Evolutionary conservation across 495 filamentous ascomycete species (phyloP), one percentile per base, ranked within the genome.

Genomic region (Recurvomyces mirabilis): DNA sequence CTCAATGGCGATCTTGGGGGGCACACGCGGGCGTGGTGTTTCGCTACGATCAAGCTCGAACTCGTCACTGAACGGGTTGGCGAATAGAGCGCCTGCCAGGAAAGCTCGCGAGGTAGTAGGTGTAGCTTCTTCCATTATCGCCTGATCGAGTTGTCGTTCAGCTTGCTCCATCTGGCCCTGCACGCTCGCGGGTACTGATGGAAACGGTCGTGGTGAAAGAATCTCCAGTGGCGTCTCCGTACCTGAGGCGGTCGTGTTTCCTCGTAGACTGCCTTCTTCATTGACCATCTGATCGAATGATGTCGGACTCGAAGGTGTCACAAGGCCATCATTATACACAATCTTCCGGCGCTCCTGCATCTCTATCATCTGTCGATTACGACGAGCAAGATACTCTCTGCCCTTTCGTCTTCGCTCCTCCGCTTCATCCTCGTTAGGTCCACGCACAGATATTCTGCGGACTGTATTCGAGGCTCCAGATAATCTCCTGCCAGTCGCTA

Each of bases 221-320:
- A 36, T 36, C 6, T 7, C 17, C 20, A 43, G 26, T 6, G 48
- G 48, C 17, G 45, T 42, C 25, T 35, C 21, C 1, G 29, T n/a
- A 14, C 21, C 38, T 19, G 42, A 40, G 18, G 30, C 36, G 20
- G 43, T 35, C 22, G 38, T 11, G 1, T 22, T 26, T 7, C 15
- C 25, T 14, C 12, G 29, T 5, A 54, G 37, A 25, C 41, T 54
- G 19, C 51, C 51, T 12, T 54, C 46, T 1, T 35, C 14, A 21
- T 54, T 41, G 9, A 54, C 51, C 6, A 54, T 40, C 2, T 32
- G 34, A 46, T 54, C 51, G 30, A 54, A 54, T 1, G 46, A 49
- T 4, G 46, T 54, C 17, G 51, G 41, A 5, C 24, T 29, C 1
- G 28, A 5, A 20, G 38, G 38, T 6, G 35, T 41, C 5, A 22